Base-by-base conservation (phyloP, 2,329 filamentous ascomycete genomes). In the Alternaria sp. region DNA sequence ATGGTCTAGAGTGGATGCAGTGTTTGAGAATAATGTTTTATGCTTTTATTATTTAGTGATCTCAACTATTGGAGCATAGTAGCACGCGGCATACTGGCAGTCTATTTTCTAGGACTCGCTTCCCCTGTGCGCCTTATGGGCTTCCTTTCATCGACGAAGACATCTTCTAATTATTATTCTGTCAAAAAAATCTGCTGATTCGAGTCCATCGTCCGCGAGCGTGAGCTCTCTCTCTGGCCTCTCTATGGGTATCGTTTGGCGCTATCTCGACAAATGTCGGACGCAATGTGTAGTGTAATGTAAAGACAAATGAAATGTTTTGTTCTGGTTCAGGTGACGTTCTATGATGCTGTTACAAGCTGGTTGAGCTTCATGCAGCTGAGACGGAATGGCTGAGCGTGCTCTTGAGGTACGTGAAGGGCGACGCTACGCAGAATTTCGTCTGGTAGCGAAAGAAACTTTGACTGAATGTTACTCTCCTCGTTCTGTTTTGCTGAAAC, bases 311-410 rank as follows among this genome's bases (percentile, higher is more conserved):
- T 25, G 51, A 54, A 54, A 41, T 27, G 4, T 41, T 20, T 5
- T 28, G 2, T 2, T 2, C 3, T 5, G 1, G n/a, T 12, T 52
- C 34, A 41, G 28, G 34, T 30, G 9, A 38, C 14, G 32, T 11
- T 34, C 18, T 27, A 27, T 27, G 41, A 20, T 41, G 48, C 43
- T 43, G 34, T 14, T 32, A n/a, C 43, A 16, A 45, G 34, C 28
- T 44, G n/a, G 18, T 50, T 30, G n/a, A 56, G 38, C 57, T 40
- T 52, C 8, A 27, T 20, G 45, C 41, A 52, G 49, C 57, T 60
- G n/a, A 46, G 44, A 16, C 53, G 56, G 11, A 53, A 40, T 20
- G 53, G 57, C n/a, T 44, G 18, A 12, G 46, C 22, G 4, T 59
- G 36, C 14, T 48, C 18, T 14, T 38, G 28, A 12, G 49, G 30